Evolutionary conservation across 164 flowering plant genomes (phyloP).

Genomic region (Sedum album): DNA sequence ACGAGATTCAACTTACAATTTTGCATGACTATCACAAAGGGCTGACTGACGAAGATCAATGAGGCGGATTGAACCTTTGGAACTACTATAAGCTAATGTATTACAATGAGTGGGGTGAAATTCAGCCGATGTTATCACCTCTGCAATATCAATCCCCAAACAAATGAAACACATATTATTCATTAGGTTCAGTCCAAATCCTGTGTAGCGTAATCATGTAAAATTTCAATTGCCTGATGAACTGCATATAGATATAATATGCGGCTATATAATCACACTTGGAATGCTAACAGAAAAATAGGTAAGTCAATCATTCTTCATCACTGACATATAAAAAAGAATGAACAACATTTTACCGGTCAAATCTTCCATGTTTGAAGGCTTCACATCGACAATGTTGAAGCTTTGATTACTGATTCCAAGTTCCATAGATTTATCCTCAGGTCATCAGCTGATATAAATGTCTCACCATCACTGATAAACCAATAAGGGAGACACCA

Average conservation of each 20-base stretch:
- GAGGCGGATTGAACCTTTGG: conserved; percentile 93
- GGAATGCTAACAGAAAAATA: not conserved
- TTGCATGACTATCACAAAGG: conserved; percentile 84
- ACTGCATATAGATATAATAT: too few species aligned
- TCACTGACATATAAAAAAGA: not conserved
- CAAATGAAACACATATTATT: not conserved
- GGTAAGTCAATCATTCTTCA: not conserved
- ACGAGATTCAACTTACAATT: conserved; percentile 50
- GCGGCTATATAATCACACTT: not conserved
- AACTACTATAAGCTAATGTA: conserved; percentile 98
- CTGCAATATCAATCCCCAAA: conserved; percentile 33
- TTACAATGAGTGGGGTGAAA: conserved; percentile 93
- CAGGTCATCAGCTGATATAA: conserved; percentile 97
- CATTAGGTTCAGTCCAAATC: not conserved
- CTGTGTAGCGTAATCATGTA: not conserved
- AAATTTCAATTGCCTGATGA: not conserved
- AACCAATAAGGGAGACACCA: conserved; percentile 1
- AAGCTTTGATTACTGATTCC: conserved; percentile 97
- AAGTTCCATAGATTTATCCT: conserved; percentile 97
- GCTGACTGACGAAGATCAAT: conserved; percentile 98
- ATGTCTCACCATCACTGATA: conserved; percentile 92
- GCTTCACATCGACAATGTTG: conserved; percentile 97
- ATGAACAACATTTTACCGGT: conserved; percentile 46
- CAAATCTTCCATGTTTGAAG: conserved; percentile 97
- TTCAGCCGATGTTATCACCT: conserved; percentile 97